These are phyloP conservation scores for Esteya vermicola DNA, from an alignment of 2,329 filamentous ascomycete species.

Conservation along the genomic window DNA sequence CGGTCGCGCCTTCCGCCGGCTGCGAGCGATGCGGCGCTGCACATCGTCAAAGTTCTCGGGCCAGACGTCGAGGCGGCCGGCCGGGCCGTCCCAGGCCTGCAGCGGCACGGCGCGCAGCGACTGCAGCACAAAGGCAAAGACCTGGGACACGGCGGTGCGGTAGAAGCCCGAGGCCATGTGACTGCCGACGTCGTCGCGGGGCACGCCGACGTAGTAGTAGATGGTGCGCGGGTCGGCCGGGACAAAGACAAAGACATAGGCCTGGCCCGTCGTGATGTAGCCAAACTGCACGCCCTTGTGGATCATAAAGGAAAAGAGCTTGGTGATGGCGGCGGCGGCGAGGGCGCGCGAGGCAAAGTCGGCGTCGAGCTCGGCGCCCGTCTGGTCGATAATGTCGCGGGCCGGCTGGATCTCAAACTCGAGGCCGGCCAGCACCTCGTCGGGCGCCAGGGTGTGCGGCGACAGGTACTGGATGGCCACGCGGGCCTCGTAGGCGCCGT, in stretches of 20 bases:
- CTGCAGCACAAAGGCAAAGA: background rate
- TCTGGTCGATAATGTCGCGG: slow-evolving; percentile 18
- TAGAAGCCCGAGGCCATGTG: background rate
- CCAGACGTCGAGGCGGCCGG: background rate
- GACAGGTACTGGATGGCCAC: slow-evolving; percentile 24
- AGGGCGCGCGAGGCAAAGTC: slow-evolving; percentile 17
- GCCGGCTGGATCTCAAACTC: slow-evolving; percentile 19
- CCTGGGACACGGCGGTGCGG: background rate
- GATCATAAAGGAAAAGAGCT: slow-evolving; percentile 21
- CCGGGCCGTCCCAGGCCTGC: background rate
- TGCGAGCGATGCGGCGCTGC: background rate
- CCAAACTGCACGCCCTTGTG: slow-evolving; percentile 20
- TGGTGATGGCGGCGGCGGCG: slow-evolving; percentile 20
- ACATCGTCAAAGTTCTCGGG: background rate
- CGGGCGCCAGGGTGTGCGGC: slow-evolving; percentile 20
- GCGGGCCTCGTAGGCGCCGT: too few relatives aligned
- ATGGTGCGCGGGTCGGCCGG: background rate
- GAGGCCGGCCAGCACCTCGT: slow-evolving; percentile 19
- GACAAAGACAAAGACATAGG: background rate
- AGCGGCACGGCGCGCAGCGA: background rate
- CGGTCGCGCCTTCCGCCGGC: background rate
- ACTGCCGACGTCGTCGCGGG: slow-evolving; percentile 4
- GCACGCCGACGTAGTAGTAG: background rate
- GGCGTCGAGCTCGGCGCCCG: slow-evolving; percentile 17
- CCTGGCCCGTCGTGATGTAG: slow-evolving; percentile 17